Conservation (phyloP, 768 basidiomycete species). For the Leccinum fibrillosum region DNA sequence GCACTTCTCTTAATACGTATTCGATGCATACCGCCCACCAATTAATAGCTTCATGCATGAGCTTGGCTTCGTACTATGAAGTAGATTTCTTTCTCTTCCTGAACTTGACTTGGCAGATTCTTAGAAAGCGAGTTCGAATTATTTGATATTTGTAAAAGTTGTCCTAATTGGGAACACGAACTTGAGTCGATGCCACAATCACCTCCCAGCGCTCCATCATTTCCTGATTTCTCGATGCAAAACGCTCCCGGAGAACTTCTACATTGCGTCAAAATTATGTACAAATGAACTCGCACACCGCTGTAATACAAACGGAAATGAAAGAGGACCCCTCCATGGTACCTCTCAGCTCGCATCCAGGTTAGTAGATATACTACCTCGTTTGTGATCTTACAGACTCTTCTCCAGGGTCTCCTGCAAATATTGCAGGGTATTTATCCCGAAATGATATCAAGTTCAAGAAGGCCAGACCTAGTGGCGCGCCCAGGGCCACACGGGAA, state of each 20-base stretch:
- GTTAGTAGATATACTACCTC: neutral
- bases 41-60: constrained; percentile 96
- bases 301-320: neutral
- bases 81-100: constrained; percentile 95
- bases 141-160: too few species aligned
- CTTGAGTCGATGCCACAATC: too few species aligned
- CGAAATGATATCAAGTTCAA: neutral
- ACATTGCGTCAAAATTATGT: neutral
- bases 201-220: too few species aligned
- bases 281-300: neutral
- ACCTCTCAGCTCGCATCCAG: neutral
- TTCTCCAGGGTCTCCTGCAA: neutral
- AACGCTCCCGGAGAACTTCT: neutral
- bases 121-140: too few species aligned
- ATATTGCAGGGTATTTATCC: neutral
- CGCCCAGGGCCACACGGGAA: constrained; percentile 8
- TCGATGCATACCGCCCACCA: constrained; percentile 72
- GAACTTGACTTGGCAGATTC: too few species aligned
- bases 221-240: neutral
- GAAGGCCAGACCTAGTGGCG: neutral
- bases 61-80: constrained; percentile 87
- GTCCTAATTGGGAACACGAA: too few species aligned
- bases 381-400: neutral
- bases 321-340: neutral
- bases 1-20: neutral